phyloP scores from a whole-genome alignment of 495 filamentous ascomycete genomes.

The Lasiosphaeria miniovina region DNA sequence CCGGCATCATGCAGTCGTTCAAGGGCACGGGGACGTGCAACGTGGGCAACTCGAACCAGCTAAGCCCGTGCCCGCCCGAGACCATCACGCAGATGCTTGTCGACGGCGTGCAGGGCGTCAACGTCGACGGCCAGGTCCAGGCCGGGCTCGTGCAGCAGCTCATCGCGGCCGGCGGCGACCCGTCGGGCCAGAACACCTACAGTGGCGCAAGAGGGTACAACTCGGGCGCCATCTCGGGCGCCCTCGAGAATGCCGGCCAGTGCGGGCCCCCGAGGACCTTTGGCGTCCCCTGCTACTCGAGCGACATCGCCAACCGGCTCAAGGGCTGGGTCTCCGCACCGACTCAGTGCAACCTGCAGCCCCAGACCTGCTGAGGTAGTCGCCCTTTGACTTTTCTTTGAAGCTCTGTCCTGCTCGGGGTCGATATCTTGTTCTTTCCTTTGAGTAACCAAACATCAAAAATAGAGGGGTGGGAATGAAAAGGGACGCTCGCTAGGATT shows the following conservation, averaged over 20 bases:
- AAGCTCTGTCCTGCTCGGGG: too few relatives aligned
- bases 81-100: constrained; percentile 4
- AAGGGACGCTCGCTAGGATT: too few relatives aligned
- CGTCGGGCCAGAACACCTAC: constrained; percentile 1
- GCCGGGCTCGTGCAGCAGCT: constrained; percentile 1
- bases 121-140: neutral
- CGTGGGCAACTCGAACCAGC: neutral
- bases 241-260: neutral
- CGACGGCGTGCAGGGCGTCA: constrained; percentile 1
- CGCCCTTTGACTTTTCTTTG: too few relatives aligned
- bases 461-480: too few relatives aligned
- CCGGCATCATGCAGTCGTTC: constrained; percentile 4
- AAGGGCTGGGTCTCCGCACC: neutral
- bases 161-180: neutral
- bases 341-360: neutral
- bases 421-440: too few relatives aligned
- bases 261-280: constrained; percentile 2
- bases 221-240: neutral
- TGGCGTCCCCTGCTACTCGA: constrained; percentile 1
- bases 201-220: neutral
- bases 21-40: constrained; percentile 5
- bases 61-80: neutral
- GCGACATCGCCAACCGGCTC: constrained; percentile 1
- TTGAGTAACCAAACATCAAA: too few relatives aligned
- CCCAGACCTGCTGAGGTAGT: neutral